Conservation (phyloP, 495 filamentous ascomycete species). For the Filosporella fistucella region DNA sequence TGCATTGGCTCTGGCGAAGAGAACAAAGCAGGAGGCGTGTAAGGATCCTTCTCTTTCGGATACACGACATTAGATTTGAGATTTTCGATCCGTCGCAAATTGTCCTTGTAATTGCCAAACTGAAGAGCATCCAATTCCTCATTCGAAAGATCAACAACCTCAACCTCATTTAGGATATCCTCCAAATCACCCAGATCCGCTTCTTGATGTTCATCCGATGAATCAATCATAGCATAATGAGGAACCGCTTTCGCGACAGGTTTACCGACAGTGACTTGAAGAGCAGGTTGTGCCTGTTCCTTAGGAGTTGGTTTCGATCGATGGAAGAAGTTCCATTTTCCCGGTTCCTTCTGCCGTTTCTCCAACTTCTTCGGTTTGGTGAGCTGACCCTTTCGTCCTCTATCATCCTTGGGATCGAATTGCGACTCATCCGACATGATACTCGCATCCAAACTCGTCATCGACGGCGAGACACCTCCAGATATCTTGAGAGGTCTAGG, state of each 20-base stretch:
- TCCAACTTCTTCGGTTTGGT: constrained; percentile 39
- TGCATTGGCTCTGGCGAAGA: constrained; percentile 15
- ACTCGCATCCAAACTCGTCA: constrained; percentile 44
- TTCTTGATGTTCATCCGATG: constrained; percentile 66
- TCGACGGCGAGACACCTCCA: constrained; percentile 29
- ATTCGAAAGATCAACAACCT: constrained; percentile 25
- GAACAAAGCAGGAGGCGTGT: constrained; percentile 1
- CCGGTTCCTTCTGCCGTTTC: constrained; percentile 54
- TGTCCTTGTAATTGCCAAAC: constrained; percentile 20
- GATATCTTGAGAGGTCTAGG: constrained; percentile 18
- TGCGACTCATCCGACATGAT: constrained; percentile 48
- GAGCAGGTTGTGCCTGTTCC: constrained; percentile 33
- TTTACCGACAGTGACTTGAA: constrained; percentile 34
- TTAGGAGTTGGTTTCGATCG: constrained; percentile 44
- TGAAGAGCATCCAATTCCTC: constrained; percentile 23
- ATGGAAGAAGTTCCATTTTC: constrained; percentile 83
- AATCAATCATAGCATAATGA: constrained; percentile 76
- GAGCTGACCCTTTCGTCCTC: constrained; percentile 13
- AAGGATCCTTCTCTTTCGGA: background rate
- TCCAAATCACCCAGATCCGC: constrained; percentile 53
- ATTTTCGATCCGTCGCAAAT: constrained; percentile 11
- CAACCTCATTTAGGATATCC: constrained; percentile 59
- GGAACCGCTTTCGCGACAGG: constrained; percentile 42
- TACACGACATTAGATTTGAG: background rate
- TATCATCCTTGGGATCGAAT: constrained; percentile 10